Evolutionary conservation across 208 protist genomes (phyloP), one percentile per base, ranked within the genome.

Genomic region (Porcisia deanei): DNA sequence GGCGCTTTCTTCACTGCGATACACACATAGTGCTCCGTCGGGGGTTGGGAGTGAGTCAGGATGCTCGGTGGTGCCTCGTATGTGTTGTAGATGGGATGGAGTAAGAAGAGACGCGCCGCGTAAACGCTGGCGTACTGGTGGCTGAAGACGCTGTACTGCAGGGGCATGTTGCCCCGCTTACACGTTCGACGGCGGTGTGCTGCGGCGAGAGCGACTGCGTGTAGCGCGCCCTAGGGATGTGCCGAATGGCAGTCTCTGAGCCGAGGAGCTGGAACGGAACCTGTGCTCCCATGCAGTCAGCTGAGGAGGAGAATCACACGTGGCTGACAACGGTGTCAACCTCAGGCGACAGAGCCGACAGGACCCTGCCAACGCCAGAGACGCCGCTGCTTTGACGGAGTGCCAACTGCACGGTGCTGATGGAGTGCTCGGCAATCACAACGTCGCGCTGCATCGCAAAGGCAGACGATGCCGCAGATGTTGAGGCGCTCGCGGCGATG

Each of bases 1-100:
- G 47, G 47, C 47, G 47, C 0, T 76, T 90, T 94, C 58, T 76
- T 76, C 45, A 84, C 86, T 2, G 87, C 81, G 2, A 91, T 85
- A 52, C 90, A 94, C 14, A 94, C 90, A 63, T 80, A 89, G 79
- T 86, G 91, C 73, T 87, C 83, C 10, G 79, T 65, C 18, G 90
- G 81, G 8, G 72, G 71, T 61, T 86, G 83, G 37, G 76, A 64
- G 30, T 55, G 41, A 0, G 68, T 39, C 64, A 81, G 77, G 55
- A 67, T 43, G 37, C 6, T 43, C 1, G 66, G 12, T 4, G 66
- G 12, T 47, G 25, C 43, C 12, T 49, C 61, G 22, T 60, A 69
- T 16, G 75, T 77, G 79, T 91, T 85, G 53, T 71, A 82, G 6
- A 91, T 49, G 9, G 82, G 80, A 22, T 74, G 16, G 52, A 89